A percentile compares a stretch with the other conserved stretches of the same genome.
Evolutionary conservation across 2,329 filamentous ascomycete genomes (phyloP).

Genomic region (Xylaria sp.): DNA sequence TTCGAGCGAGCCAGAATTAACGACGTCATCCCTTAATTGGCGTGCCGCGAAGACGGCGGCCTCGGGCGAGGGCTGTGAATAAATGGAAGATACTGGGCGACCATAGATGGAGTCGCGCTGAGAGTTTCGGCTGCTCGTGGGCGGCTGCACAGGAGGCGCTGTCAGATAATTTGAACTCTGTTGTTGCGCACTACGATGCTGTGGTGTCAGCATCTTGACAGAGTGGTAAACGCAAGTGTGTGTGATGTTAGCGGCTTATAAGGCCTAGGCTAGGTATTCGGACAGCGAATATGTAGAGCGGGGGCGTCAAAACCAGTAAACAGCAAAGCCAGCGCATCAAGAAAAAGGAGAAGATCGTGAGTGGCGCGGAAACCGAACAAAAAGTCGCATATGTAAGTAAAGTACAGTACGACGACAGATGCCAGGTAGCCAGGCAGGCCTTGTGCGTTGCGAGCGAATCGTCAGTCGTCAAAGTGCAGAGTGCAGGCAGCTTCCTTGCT

Average conservation of each 20-base stretch:
- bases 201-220: slow-evolving; percentile 45
- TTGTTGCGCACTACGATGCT: slow-evolving; percentile 36
- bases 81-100: slow-evolving; percentile 69
- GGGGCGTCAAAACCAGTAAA: slow-evolving; percentile 14
- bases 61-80: slow-evolving; percentile 66
- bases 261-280: slow-evolving; percentile 14
- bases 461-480: not conserved
- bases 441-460: not conserved
- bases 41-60: slow-evolving; percentile 49
- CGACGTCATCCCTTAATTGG: slow-evolving; percentile 44
- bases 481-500: not conserved
- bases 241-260: slow-evolving; percentile 18
- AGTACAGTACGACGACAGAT: not conserved
- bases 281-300: slow-evolving; percentile 12
- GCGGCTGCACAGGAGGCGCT: slow-evolving; percentile 49
- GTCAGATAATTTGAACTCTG: slow-evolving; percentile 47
- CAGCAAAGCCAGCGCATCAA: slow-evolving; percentile 5
- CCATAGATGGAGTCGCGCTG: slow-evolving; percentile 51
- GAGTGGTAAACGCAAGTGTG: not conserved
- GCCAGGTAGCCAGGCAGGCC: not conserved
- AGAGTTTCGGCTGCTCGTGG: slow-evolving; percentile 52
- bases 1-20: slow-evolving; percentile 49
- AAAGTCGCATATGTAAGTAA: slow-evolving; percentile 18
- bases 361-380: not conserved
- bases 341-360: not conserved